Base-by-base conservation (phyloP, 176 grass and related monocot species). In the Rhynchospora pubera region DNA sequence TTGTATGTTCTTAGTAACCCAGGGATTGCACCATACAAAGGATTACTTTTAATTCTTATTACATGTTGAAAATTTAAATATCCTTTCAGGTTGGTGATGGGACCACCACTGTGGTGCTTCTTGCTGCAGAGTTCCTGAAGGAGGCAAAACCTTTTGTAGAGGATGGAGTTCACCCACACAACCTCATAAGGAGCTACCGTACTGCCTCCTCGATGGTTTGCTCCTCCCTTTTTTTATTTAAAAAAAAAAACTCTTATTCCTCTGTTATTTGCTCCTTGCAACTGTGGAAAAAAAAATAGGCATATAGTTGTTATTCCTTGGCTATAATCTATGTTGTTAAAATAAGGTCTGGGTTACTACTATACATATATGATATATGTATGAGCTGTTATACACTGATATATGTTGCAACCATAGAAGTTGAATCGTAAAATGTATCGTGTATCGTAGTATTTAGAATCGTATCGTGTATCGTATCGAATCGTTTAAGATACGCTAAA, bases 81-180 rank as follows among this genome's bases (percentile, higher is more conserved):
- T 46, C 24, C 13, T 34, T 83, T 61, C 67, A 99, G 96, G 96
- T 99, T 18, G 96, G 96, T 89, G 96, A 99, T 86, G 96, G 93
- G 19, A 99, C 96, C n/a, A 99, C 96, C 62, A 99, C 96, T 12
- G 96, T 99, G 9, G 96, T 99, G 62, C 96, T 99, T 90, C 89
- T 99, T 77, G 92, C 96, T 26, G 89, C 88, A 11, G 96, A 99
- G 77, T 99, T 99, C 71, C 81, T 95, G 6, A 99, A 89, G 78
- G 96, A 99, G 82, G 96, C 92, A 72, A 99, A 99, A 85, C 96
- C 96, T 87, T 99, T 95, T 19, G 73, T 99, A 71, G 96, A 99
- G 80, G 96, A 99, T 81, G 96, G 93, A 86, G 92, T 99, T 60
- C 96, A 99, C 39, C 81, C 92, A 3, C 96, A 95, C 53, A 95